Conservation (phyloP, 768 basidiomycete genomes). For the Hebeloma cylindrosporum region DNA sequence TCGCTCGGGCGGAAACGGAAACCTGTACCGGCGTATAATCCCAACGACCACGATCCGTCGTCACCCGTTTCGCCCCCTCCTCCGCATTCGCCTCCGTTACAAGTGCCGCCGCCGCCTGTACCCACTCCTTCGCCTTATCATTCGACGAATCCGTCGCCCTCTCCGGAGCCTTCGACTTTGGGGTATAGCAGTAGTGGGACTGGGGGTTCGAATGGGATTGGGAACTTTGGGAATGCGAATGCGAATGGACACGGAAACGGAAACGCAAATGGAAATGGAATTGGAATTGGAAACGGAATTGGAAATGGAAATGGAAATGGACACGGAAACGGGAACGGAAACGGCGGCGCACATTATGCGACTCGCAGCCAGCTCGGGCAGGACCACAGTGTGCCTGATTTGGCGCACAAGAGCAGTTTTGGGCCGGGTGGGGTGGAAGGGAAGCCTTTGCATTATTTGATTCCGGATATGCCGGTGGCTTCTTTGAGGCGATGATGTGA, state of each 20-base stretch:
- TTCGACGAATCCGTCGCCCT: constrained; percentile 10
- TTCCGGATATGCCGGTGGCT: constrained; percentile 53
- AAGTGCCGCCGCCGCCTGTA: background rate
- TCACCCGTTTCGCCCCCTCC: constrained; percentile 11
- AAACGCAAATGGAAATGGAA: too few species aligned
- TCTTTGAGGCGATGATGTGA: constrained; percentile 16
- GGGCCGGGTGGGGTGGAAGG: constrained; percentile 39
- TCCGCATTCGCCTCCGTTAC: constrained; percentile 5
- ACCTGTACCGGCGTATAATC: constrained; percentile 56
- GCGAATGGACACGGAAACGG: too few species aligned
- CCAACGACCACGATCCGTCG: constrained; percentile 18
- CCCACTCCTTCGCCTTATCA: constrained; percentile 10
- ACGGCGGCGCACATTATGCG: constrained; percentile 25
- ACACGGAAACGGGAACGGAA: constrained; percentile 9
- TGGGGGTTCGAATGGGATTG: too few species aligned
- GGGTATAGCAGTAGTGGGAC: background rate
- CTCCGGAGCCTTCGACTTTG: constrained; percentile 5
- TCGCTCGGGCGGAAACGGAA: constrained; percentile 42
- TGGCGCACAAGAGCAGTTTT: constrained; percentile 45
- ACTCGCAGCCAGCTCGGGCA: constrained; percentile 23
- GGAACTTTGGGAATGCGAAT: constrained; percentile 4
- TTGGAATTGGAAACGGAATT: too few species aligned
- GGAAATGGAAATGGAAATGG: too few species aligned
- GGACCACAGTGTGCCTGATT: constrained; percentile 20
- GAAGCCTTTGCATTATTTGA: constrained; percentile 54